Conservation (phyloP, 148 eudicot species). For the Rhododendron kiyosumense region DNA sequence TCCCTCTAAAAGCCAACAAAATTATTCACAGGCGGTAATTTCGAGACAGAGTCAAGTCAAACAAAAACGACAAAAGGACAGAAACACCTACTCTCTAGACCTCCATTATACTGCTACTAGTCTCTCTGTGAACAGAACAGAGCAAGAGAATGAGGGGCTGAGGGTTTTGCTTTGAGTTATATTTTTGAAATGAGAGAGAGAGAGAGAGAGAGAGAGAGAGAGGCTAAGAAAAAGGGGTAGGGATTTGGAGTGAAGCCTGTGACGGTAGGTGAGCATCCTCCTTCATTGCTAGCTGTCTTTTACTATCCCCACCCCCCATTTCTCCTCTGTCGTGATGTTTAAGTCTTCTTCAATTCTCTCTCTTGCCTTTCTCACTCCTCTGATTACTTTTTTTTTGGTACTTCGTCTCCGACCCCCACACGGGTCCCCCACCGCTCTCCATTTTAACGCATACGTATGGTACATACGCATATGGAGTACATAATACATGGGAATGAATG, state of each 20-base stretch:
- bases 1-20: not conserved
- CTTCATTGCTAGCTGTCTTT: conserved; percentile 40
- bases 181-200: not conserved
- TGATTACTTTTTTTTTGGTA: not conserved
- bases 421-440: conserved; percentile 8
- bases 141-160: not conserved
- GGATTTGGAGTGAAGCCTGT: conserved; percentile 14
- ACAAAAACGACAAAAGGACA: not conserved
- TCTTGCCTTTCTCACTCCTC: not conserved
- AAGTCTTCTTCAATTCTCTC: conserved; percentile 28
- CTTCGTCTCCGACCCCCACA: not conserved
- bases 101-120: not conserved
- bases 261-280: conserved; percentile 31
- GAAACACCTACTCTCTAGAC: not conserved
- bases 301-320: conserved; percentile 10
- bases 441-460: not conserved
- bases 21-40: not conserved
- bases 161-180: not conserved
- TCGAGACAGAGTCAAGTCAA: not conserved
- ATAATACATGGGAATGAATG: no score
- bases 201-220: not conserved
- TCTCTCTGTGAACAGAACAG: not conserved
- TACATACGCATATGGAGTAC: no score
- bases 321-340: conserved; percentile 42
- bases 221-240: not conserved